Base-by-base conservation (phyloP, 768 basidiomycete species). In the Boletus tylopilopsis region DNA sequence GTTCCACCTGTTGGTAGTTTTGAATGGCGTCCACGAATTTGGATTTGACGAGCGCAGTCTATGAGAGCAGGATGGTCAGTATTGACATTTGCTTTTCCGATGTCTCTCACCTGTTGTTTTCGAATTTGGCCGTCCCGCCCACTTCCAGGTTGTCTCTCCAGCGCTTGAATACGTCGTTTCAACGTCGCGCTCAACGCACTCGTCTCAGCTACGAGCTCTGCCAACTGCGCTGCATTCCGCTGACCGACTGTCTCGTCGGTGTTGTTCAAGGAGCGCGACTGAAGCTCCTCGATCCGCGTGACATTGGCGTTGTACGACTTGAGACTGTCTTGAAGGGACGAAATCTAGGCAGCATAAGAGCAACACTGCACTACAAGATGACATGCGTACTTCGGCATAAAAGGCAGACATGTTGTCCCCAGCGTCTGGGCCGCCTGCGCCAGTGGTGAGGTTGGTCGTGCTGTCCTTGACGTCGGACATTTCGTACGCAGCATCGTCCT, bases 1-100 rank as follows among this genome's bases (percentile, higher is more conserved):
- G 82, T 63, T 94, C 91, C 30, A 90, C 87, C 22, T 77, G 78
- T 64, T 92, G 88, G 61, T 91, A 93, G 53, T 77, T 82, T 70
- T 93, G 92, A 53, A 93, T 82, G 19, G 87, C 84, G 54, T 92
- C 91, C 36, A 90, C 77, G 60, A 94, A 94, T 58, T 90, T 88
- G 25, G 77, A 77, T 64, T 84, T 85, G 58, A 85, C 76, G 29
- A 85, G 66, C 1, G 77, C 79, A 18, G 78, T 80, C 83, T 86
- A 27, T 4, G 32, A 41, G 12, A 21, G n/a, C 19, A 27, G 9
- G 22, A 45, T 45, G n/a, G 58, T 66, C 24, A 68, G 45, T 3
- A 35, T 65, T 48, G 2, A 55, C 47, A 18, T 4, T 4, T 2
- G 11, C 5, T 7, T 16, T 6, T 10, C 29, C 22, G 4, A 4